Percentiles rank a stretch among this genome's conserved stretches.
Conservation (phyloP, 352 stramenopile species). For the Peronospora farinosa region DNA sequence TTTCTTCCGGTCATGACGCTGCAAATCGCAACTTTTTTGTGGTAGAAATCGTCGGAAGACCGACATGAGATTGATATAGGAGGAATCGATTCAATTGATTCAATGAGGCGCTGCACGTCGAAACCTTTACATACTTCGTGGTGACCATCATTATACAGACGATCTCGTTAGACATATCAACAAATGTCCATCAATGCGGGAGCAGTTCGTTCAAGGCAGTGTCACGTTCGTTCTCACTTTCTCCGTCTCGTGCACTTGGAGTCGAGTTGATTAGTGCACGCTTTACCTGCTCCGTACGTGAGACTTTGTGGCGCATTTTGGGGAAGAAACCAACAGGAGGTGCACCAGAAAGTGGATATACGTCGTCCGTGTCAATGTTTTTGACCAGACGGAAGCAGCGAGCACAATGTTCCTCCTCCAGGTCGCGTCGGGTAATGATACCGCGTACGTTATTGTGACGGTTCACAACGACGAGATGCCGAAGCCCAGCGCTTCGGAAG, state of each 20-base stretch:
- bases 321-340: constrained; percentile 56
- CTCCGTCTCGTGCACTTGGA: constrained; percentile 11
- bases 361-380: constrained; percentile 59
- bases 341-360: constrained; percentile 55
- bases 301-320: constrained; percentile 55
- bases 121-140: constrained; percentile 1
- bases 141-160: neutral
- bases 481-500: constrained; percentile 94
- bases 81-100: constrained; percentile 9
- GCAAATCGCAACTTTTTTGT: neutral
- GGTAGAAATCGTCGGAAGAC: neutral
- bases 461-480: constrained; percentile 92
- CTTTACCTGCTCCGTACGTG: constrained; percentile 71
- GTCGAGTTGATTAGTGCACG: constrained; percentile 47
- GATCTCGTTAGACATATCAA: neutral
- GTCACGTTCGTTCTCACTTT: constrained; percentile 9
- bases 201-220: constrained; percentile 20
- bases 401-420: constrained; percentile 77
- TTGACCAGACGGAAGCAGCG: constrained; percentile 73
- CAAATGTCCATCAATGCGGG: constrained; percentile 7
- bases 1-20: constrained; percentile 16
- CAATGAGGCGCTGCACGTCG: neutral
- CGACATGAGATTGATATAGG: neutral
- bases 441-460: constrained; percentile 87
- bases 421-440: constrained; percentile 81